Percentiles rank a stretch among this genome's conserved stretches.
Evolutionary conservation across 73 alveolate species (phyloP).

Genomic region (Stentor roeselii): DNA sequence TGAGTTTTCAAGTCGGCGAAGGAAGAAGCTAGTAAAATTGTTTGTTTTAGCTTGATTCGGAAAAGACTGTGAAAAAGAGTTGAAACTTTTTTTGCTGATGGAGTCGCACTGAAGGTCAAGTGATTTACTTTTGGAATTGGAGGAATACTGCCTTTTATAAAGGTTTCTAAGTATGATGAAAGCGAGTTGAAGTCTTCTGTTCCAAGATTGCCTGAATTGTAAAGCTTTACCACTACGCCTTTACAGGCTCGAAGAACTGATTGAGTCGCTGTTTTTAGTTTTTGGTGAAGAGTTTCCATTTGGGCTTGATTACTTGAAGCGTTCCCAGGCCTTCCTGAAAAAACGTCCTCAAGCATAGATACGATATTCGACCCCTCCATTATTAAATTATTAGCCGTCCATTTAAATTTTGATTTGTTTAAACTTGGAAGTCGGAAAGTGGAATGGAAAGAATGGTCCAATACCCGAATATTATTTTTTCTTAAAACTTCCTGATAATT

Average conservation of each 20-base stretch:
- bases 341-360: slow-evolving; percentile 1
- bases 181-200: background rate
- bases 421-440: too few relatives aligned
- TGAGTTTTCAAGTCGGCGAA: background rate
- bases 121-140: slow-evolving; percentile 1
- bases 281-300: background rate
- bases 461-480: too few relatives aligned
- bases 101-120: background rate
- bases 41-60: too few relatives aligned
- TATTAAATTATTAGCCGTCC: background rate
- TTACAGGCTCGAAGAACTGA: background rate
- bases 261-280: background rate
- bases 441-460: too few relatives aligned
- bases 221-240: background rate
- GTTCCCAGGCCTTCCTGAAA: slow-evolving; percentile 16
- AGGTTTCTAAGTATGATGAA: background rate
- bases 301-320: background rate
- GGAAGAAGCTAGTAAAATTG: background rate
- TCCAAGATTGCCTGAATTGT: background rate
- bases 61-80: background rate
- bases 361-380: background rate
- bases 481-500: too few relatives aligned
- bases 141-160: background rate
- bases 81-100: background rate
- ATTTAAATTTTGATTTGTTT: too few relatives aligned